A percentile compares a stretch with the other conserved stretches of the same genome.
Evolutionary conservation across 306 rosid species (phyloP).

Genomic region (Begonia fuchsioides): DNA sequence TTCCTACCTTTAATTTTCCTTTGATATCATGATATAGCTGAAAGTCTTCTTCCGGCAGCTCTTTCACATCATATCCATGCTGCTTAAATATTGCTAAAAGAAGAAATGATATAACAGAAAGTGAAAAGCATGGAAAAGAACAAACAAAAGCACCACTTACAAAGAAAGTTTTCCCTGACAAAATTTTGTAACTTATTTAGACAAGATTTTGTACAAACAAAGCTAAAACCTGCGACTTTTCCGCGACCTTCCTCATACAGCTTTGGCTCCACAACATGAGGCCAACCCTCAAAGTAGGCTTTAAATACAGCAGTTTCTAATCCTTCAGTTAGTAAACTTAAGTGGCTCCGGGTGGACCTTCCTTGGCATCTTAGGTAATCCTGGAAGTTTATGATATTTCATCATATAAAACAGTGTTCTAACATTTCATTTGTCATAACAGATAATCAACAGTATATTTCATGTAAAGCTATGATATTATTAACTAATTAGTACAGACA

Average conservation of each 20-base stretch:
- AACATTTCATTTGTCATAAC: too few species aligned
- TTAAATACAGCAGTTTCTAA: conserved; percentile 60
- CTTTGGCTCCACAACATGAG: conserved; percentile 51
- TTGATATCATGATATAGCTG: conserved; percentile 46
- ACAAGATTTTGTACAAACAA: neutral
- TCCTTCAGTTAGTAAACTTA: conserved; percentile 66
- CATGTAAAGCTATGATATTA: too few species aligned
- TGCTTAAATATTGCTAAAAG: conserved; percentile 90
- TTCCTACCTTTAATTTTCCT: conserved; percentile 65
- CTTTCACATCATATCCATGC: conserved; percentile 87
- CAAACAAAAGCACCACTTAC: too few species aligned
- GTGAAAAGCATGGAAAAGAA: conserved; percentile 1
- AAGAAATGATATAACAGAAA: conserved; percentile 11
- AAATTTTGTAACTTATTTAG: neutral
- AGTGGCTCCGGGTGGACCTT: conserved; percentile 59
- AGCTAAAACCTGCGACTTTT: conserved; percentile 83
- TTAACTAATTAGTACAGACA: too few species aligned
- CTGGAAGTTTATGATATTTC: conserved; percentile 17
- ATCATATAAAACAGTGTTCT: too few species aligned
- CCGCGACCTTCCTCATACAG: conserved; percentile 90
- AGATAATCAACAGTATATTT: too few species aligned
- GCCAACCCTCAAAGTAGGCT: conserved; percentile 64
- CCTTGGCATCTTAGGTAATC: conserved; percentile 66
- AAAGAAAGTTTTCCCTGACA: too few species aligned
- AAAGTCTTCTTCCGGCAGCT: conserved; percentile 64